Percentiles rank a stretch among this genome's conserved stretches.
Evolutionary conservation across 2,329 filamentous ascomycete species (phyloP).

Genomic region (Penicillium sp.): DNA sequence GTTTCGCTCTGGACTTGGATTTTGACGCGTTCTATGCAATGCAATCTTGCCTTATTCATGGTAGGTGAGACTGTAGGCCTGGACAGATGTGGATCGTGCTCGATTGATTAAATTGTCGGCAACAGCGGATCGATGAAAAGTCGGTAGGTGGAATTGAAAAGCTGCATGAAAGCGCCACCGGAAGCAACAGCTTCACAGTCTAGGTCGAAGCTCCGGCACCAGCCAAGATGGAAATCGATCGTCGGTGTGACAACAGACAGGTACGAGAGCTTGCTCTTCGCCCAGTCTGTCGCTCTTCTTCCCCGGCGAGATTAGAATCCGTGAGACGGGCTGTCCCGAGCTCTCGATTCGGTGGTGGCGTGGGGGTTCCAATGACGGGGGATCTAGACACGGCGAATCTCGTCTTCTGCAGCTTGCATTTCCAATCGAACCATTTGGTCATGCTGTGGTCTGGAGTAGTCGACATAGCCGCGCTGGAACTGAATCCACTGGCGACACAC

Average conservation of each 20-base stretch:
- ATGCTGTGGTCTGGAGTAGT: slow-evolving; percentile 4
- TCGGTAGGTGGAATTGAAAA: slow-evolving; percentile 1
- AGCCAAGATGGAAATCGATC: slow-evolving; percentile 15
- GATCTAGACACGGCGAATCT: not conserved
- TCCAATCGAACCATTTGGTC: slow-evolving; percentile 2
- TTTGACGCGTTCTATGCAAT: too few relatives aligned
- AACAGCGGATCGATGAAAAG: slow-evolving; percentile 13
- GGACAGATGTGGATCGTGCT: too few relatives aligned
- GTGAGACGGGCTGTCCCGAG: slow-evolving; percentile 10
- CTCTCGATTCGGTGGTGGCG: too few relatives aligned
- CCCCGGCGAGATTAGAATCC: slow-evolving; percentile 10
- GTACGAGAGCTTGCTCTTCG: slow-evolving; percentile 13
- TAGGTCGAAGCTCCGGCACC: slow-evolving; percentile 12
- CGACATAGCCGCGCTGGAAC: slow-evolving; percentile 15
- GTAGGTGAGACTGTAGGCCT: too few relatives aligned
- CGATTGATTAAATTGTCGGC: slow-evolving; percentile 10
- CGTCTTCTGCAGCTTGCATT: slow-evolving; percentile 5
- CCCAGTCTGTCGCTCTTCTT: too few relatives aligned
- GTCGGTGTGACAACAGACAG: slow-evolving; percentile 18
- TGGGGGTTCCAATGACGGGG: not conserved
- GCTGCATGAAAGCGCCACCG: slow-evolving; percentile 6
- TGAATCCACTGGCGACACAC: too few relatives aligned
- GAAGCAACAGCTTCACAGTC: slow-evolving; percentile 8
- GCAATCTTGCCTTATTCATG: too few relatives aligned
- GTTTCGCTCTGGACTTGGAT: too few relatives aligned